Conservation (phyloP, 805 yeast genomes). For the Sporopachydermia lactativora region DNA sequence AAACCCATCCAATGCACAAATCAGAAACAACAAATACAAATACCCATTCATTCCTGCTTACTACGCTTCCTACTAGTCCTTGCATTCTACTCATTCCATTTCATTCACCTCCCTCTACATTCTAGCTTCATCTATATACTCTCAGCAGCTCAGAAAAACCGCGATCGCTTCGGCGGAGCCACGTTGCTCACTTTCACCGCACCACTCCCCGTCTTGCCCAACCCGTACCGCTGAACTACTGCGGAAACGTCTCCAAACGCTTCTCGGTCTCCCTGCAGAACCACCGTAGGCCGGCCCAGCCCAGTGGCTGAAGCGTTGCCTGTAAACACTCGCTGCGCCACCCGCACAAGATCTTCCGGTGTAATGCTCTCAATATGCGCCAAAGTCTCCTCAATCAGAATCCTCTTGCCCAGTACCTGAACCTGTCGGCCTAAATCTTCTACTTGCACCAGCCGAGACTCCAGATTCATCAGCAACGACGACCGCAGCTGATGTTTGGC, state of each 20-base stretch:
- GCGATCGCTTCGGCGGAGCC: background rate
- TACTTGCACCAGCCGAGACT: constrained; percentile 81
- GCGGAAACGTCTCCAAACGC: constrained; percentile 72
- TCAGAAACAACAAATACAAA: too few relatives aligned
- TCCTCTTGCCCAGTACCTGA: constrained; percentile 64
- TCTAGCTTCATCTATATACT: too few relatives aligned
- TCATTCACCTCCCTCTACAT: too few relatives aligned
- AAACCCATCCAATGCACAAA: too few relatives aligned
- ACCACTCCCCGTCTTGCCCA: constrained; percentile 33
- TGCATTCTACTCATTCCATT: too few relatives aligned
- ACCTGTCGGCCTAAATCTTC: constrained; percentile 95
- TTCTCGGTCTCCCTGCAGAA: constrained; percentile 79
- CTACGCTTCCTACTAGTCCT: too few relatives aligned
- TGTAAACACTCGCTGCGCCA: constrained; percentile 63
- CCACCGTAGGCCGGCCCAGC: constrained; percentile 64
- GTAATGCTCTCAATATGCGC: constrained; percentile 55
- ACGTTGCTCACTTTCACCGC: background rate
- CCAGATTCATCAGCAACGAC: constrained; percentile 82
- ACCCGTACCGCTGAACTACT: constrained; percentile 54
- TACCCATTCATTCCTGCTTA: too few relatives aligned
- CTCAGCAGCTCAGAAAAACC: constrained; percentile 1
- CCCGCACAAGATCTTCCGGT: constrained; percentile 50
- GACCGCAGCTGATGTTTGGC: constrained; percentile 89
- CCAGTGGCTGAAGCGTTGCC: constrained; percentile 37
- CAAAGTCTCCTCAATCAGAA: constrained; percentile 74